Evolutionary conservation across 2,329 filamentous ascomycete genomes (phyloP).

Genomic region (Amphichorda felina): DNA sequence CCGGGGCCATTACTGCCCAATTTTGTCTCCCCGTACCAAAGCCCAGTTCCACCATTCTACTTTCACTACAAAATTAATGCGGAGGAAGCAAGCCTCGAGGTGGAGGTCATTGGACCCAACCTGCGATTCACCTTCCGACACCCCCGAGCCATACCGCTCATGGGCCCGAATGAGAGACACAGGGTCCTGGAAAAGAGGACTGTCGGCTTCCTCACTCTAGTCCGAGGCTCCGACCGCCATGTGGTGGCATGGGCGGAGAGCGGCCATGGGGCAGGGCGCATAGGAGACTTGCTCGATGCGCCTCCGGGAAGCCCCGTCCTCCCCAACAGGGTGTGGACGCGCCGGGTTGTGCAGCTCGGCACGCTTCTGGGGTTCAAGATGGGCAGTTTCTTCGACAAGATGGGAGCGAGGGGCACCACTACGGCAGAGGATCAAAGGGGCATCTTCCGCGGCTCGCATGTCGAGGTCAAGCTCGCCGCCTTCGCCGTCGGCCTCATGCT

Average conservation of each 20-base stretch:
- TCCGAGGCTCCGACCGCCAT: slow-evolving; percentile 7
- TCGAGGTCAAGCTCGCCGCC: slow-evolving; percentile 26
- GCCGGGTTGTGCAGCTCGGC: slow-evolving; percentile 15
- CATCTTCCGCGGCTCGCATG: slow-evolving; percentile 20
- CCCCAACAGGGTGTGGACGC: slow-evolving; percentile 17
- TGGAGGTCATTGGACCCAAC: slow-evolving; percentile 19
- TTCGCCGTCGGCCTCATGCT: slow-evolving; percentile 18
- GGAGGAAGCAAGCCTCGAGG: slow-evolving; percentile 10
- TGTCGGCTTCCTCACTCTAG: slow-evolving; percentile 17
- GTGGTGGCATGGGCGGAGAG: slow-evolving; percentile 20
- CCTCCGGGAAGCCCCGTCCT: slow-evolving; percentile 9
- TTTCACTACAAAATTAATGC: slow-evolving; percentile 19
- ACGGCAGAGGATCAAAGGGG: slow-evolving; percentile 7
- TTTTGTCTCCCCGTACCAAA: background rate
- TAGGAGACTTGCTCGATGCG: slow-evolving; percentile 16
- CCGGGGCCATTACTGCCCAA: background rate
- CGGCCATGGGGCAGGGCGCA: slow-evolving; percentile 16
- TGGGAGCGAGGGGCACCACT: background rate
- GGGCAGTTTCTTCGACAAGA: slow-evolving; percentile 14
- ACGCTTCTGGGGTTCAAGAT: slow-evolving; percentile 16
- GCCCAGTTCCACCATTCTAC: slow-evolving; percentile 9
- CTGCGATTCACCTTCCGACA: slow-evolving; percentile 17
- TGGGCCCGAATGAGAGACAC: background rate
- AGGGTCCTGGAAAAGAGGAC: slow-evolving; percentile 16
- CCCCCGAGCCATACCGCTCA: slow-evolving; percentile 7